Percentiles rank a stretch among this genome's conserved stretches.
Evolutionary conservation across 495 filamentous ascomycete species (phyloP).

Genomic region (Penicillium chermesinum): DNA sequence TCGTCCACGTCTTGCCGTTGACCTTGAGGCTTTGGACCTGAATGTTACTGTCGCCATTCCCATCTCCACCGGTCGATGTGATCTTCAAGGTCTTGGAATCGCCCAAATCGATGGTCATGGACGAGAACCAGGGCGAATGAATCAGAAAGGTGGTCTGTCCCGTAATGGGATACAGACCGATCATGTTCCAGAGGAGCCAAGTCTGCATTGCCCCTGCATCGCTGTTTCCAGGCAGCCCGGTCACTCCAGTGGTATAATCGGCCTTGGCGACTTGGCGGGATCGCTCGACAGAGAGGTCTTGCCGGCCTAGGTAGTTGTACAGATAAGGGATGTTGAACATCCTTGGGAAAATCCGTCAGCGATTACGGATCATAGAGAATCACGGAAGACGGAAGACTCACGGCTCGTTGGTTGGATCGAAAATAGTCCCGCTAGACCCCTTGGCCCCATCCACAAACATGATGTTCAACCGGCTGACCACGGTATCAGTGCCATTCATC

Average conservation of each 20-base stretch:
- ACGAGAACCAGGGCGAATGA: slow-evolving; percentile 51
- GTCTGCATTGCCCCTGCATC: slow-evolving; percentile 57
- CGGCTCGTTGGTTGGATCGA: slow-evolving; percentile 65
- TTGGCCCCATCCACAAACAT: slow-evolving; percentile 45
- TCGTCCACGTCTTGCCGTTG: slow-evolving; percentile 46
- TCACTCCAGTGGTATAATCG: slow-evolving; percentile 30
- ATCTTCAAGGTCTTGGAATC: slow-evolving; percentile 41
- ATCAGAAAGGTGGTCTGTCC: slow-evolving; percentile 54
- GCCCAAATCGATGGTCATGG: slow-evolving; percentile 45
- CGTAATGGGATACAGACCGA: slow-evolving; percentile 53
- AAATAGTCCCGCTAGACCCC: slow-evolving; percentile 54
- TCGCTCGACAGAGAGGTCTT: slow-evolving; percentile 44
- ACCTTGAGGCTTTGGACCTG: slow-evolving; percentile 47
- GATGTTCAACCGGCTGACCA: slow-evolving; percentile 33
- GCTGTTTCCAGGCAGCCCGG: slow-evolving; percentile 53
- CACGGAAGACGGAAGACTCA: slow-evolving; percentile 14
- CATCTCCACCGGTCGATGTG: slow-evolving; percentile 40
- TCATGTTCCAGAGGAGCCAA: slow-evolving; percentile 58
- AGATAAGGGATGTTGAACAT: slow-evolving; percentile 66
- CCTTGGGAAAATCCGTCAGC: slow-evolving; percentile 7
- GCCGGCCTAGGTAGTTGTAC: slow-evolving; percentile 62
- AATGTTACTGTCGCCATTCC: slow-evolving; percentile 31
- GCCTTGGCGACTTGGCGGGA: slow-evolving; percentile 35
- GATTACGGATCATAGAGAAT: slow-evolving; percentile 5
- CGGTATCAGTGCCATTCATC: slow-evolving; percentile 47